Evolutionary conservation across 495 filamentous ascomycete genomes (phyloP), one percentile per base, ranked within the genome.

Genomic region (Hypomontagnella submonticulosa): DNA sequence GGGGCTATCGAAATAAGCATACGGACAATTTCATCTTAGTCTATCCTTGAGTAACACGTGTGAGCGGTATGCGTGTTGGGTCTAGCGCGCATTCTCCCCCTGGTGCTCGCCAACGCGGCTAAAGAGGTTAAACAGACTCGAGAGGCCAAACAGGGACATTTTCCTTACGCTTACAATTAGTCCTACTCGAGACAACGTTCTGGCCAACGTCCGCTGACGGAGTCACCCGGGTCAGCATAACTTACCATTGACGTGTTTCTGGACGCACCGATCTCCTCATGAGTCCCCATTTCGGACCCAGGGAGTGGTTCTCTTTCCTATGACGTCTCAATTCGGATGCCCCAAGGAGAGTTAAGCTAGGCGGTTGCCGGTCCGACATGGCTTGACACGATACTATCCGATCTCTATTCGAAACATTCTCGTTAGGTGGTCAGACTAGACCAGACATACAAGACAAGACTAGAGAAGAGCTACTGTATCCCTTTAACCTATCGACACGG

Each of bases 121-220:
- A 73, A 73, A 73, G 71, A 73, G 71, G 71, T 50, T 73, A 73
- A 73, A 73, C 30, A 42, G 56, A 55, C 48, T 59, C 40, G 30
- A 46, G 30, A 52, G 55, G 34, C 55, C 37, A 49, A 58, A 68
- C 16, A 53, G 36, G 63, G 53, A 59, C 32, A 55, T 50, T 52
- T 44, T 42, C 18, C 36, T 38, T 34, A 18, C 50, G 40, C 66
- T 56, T 52, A 64, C 46, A 34, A 36, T 33, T 18, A 23, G 13
- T 37, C 43, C 43, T 57, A 60, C 42, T 18, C 11, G 53, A 54
- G 20, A n/a, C 59, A 3, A 11, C 16, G 54, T 56, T 69, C 66
- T 61, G 23, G 44, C 60, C 56, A 40, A 33, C 38, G 16, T 58
- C 44, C 1, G 36, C 55, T 41, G 23, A 49, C 66, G 66, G 66